phyloP scores from a whole-genome alignment of 2,329 filamentous ascomycete genomes.

The Apiospora malaysiana region DNA sequence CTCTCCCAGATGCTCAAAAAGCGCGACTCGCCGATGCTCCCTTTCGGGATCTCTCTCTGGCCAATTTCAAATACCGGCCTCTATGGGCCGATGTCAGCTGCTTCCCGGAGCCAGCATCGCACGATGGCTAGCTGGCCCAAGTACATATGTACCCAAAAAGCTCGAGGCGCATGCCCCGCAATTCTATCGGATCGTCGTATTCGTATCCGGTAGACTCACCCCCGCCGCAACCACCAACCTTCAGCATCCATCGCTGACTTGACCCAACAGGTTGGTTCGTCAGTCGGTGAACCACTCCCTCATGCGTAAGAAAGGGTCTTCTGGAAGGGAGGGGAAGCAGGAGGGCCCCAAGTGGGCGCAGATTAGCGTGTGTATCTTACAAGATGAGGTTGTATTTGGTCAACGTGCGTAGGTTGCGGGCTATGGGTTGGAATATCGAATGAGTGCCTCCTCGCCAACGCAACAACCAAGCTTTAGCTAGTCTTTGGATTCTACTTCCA shows the following conservation, averaged over 20 bases:
- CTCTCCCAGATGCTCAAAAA: background rate
- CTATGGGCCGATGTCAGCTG: constrained; percentile 11
- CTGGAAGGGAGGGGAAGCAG: background rate
- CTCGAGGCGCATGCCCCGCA: background rate
- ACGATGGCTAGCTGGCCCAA: background rate
- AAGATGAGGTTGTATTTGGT: background rate
- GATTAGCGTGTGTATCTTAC: background rate
- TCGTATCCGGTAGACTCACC: constrained; percentile 11
- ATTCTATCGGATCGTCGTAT: constrained; percentile 1
- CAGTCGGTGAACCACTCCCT: background rate
- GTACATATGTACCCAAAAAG: background rate
- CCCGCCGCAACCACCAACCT: background rate
- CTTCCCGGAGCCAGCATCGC: background rate
- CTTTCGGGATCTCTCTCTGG: background rate
- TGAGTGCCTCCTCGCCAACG: background rate
- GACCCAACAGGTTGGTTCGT: constrained; percentile 1
- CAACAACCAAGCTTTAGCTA: background rate
- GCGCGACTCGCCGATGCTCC: constrained; percentile 8
- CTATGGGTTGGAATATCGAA: background rate
- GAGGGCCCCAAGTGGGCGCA: background rate
- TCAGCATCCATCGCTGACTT: background rate
- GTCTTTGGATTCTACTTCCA: background rate
- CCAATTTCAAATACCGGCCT: background rate
- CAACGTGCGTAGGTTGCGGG: background rate
- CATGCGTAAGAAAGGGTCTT: background rate